A percentile compares a stretch with the other conserved stretches of the same genome.
These are phyloP conservation scores for Neurospora sp. DNA, from an alignment of 495 filamentous ascomycete genomes.

Conservation along the genomic window DNA sequence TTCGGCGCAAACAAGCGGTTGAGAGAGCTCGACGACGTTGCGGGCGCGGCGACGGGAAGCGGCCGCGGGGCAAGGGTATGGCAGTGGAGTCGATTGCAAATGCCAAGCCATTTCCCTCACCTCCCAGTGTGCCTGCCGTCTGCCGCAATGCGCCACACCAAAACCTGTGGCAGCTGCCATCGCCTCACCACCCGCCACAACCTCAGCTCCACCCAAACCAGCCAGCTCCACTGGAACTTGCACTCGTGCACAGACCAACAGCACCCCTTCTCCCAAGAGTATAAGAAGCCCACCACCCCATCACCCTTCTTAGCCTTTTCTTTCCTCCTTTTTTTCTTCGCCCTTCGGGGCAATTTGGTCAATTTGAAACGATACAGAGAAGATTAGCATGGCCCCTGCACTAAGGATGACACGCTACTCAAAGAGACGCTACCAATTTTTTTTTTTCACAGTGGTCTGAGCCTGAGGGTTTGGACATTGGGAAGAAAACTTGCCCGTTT, in stretches of 20 bases:
- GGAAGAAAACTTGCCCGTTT: conserved; percentile 11
- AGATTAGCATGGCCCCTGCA: conserved; percentile 99
- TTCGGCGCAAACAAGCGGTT: neutral
- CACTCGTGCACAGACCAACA: conserved; percentile 16
- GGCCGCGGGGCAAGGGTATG: neutral
- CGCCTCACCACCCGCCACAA: neutral
- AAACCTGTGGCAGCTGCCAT: neutral
- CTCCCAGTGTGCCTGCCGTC: neutral
- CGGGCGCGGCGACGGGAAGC: neutral
- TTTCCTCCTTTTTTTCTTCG: conserved; percentile 17
- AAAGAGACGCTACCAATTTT: conserved; percentile 91
- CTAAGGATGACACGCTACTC: conserved; percentile 99
- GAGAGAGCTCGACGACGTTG: neutral
- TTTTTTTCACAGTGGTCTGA: conserved; percentile 46
- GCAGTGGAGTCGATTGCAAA: neutral
- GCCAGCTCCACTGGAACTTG: conserved; percentile 1
- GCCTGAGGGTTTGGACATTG: conserved; percentile 14
- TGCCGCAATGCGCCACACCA: neutral
- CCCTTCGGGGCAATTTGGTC: conserved; percentile 28
- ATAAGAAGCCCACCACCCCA: conserved; percentile 3
- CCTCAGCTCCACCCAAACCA: neutral
- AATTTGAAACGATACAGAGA: conserved; percentile 52
- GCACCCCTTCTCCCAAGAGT: neutral
- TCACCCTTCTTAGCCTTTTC: conserved; percentile 8
- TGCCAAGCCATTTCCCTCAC: neutral